Evolutionary conservation across 768 basidiomycete genomes (phyloP), one percentile per base, ranked within the genome.

Genomic region (Phanerochaete carnosa): DNA sequence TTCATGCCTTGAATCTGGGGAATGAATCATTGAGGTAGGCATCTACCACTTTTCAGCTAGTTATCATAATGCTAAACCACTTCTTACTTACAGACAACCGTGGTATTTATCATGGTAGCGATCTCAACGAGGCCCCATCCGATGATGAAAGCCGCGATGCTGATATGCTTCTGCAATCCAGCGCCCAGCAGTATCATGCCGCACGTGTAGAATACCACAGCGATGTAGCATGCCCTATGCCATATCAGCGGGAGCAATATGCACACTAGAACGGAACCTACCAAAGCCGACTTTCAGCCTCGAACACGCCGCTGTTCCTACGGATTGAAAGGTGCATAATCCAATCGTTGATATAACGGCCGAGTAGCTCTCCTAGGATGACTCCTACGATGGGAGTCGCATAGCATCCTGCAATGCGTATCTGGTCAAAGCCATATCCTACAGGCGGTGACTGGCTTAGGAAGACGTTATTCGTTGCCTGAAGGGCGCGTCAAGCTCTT

Each of bases 391-490:
- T 80, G 0, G 80, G 83, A 1, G 84, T 83, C 3, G 75, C 79
- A 66, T 83, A 82, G n/a, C 69, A 72, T 25, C 79, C 82, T 2
- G 83, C 77, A 45, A 82, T 80, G 19, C 76, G 77, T 45, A 74
- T 76, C 59, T 73, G 73, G 32, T 70, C 74, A 62, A 80, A 80
- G 2, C 79, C 83, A 59, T 76, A 85, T 4, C 80, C 86, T 15
- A 80, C 62, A 0, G 83, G 83, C 1, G 75, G 75, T 0, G 81
- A 82, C 6, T 73, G 73, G 13, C 82, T 83, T 1, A 87, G 69
- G 72, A 87, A 87, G 1, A 86, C 82, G 0, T 79, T 82, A 55
- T 82, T 84, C 1, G 85, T 89, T 23, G 84, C 83, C 80, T 86
- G 58, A 47, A 5, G 15, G 11, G 35, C 12, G 43, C 32, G 62